Base-by-base conservation (phyloP, 2,329 filamentous ascomycete genomes). In the Cladorrhinum sp. region DNA sequence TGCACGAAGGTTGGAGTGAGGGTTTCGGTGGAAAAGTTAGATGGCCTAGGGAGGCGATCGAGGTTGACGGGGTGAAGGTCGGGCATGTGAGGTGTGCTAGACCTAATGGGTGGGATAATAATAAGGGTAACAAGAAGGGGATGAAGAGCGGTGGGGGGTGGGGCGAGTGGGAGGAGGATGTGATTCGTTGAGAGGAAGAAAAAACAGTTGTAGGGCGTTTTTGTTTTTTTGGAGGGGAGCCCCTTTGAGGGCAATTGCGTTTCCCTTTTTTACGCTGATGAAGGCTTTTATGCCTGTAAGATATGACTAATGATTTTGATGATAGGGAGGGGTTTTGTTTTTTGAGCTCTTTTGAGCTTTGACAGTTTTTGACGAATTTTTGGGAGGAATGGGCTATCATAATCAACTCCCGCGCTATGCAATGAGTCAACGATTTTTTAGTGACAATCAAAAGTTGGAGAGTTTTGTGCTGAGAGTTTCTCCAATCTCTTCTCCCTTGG, bases 1-100 rank as follows among this genome's bases (percentile, higher is more conserved):
- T 81, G 64, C 73, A 82, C 60, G 79, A 83, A 67, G 76, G 75
- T 62, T 83, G 79, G 77, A 76, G 74, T 6, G 78, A 80, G 58
- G 71, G 72, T 18, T 71, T 70, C 6, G 70, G 75, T 9, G 76
- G 79, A 1, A 68, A 73, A 20, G 75, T 77, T 9, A 75, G 77
- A 18, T 73, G 75, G 72, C 80, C 81, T 1, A 76, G 74, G 55
- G 78, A 79, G 57, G 73, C 78, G 50, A 72, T 82, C 24, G 71
- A 74, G 16, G 68, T 78, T 10, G 66, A 82, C 69, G 73, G 80
- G 2, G 61, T 82, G 20, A 71, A 74, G 16, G 71, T 82, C 25
- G 74, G 78, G n/a, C 78, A 80, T 66, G 71, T 71, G 67, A 68
- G 77, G 57, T 73, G 76, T 2, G 76, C 77, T 48, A 72, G 76